Evolutionary conservation across 768 basidiomycete species (phyloP), one percentile per base, ranked within the genome.

Genomic region (Lentinula sp.): DNA sequence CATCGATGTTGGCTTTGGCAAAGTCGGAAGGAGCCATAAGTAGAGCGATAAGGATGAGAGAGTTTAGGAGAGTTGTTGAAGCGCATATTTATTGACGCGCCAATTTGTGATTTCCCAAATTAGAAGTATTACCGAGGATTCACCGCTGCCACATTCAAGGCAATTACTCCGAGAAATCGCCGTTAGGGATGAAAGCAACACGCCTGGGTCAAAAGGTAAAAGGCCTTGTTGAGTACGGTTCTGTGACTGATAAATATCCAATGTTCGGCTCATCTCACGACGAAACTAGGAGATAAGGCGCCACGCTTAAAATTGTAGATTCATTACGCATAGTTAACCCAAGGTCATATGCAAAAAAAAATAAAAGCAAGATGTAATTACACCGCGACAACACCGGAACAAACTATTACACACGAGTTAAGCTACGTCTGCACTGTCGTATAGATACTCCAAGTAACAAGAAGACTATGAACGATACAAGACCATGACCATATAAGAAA

Each of bases 1-100:
- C 78, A 63, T 80, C 75, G 51, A 92, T 75, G 68, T 85, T 69
- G 5, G 83, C 88, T 1, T 80, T 80, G 4, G 84, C 83, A 65
- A 91, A 89, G 68, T 87, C 84, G 32, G 88, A 89, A 8, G 84
- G 83, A 2, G 83, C 67, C 89, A 90, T 91, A 28, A 45, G 7
- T 15, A 28, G 28, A 28, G 0, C 28, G 28, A 28, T 28, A 43
- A 32, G 5, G 40, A 40, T 40, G 31, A n/a, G 23, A 15, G 21
- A 39, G 18, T 21, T 35, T 37, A 23, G 4, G 13, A 28, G 10
- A 16, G 15, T 10, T 8, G 37, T 28, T 15, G n/a, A 37, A 18
- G 53, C 34, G 34, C 34, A 11, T 52, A 52, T 52, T 9, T 52
- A 52, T 32, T 52, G 28, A 52, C 46, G 50, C 50, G 50, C 50